A percentile compares a stretch with the other conserved stretches of the same genome.
Conservation (phyloP, 768 basidiomycete genomes). For the Mycena vitilis region DNA sequence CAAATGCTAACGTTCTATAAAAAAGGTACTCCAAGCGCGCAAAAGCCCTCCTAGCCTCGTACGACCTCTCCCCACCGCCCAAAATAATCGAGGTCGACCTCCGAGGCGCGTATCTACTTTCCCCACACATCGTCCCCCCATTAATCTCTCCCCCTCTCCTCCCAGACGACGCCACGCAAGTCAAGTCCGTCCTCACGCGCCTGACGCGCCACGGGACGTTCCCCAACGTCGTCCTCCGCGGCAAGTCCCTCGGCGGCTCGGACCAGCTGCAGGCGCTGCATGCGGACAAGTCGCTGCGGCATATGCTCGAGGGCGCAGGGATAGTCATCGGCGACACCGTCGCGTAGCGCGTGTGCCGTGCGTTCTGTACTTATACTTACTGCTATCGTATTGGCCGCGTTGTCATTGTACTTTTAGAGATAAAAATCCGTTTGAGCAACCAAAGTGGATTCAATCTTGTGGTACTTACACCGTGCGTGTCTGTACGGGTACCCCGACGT, state of each 20-base stretch:
- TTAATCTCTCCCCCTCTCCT: constrained; percentile 10
- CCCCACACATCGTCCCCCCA: constrained; percentile 1
- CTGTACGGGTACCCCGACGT: too few relatives aligned
- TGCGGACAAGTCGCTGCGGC: constrained; percentile 54
- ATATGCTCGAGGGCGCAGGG: constrained; percentile 61
- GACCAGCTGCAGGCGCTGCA: constrained; percentile 70
- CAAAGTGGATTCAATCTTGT: too few relatives aligned
- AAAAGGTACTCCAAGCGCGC: constrained; percentile 68
- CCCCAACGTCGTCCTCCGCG: constrained; percentile 78
- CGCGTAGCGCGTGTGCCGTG: constrained; percentile 2
- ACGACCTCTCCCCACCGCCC: constrained; percentile 72
- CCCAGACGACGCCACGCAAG: constrained; percentile 68
- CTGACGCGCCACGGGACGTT: constrained; percentile 78
- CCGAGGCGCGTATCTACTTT: constrained; percentile 58
- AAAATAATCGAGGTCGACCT: constrained; percentile 82
- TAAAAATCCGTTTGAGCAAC: background rate
- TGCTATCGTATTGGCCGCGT: constrained; percentile 8
- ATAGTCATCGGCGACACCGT: constrained; percentile 46
- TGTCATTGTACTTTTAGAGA: constrained; percentile 27
- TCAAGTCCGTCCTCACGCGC: constrained; percentile 75
- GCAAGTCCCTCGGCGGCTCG: constrained; percentile 73
- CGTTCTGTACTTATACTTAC: constrained; percentile 32
- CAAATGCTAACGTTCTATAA: constrained; percentile 8
- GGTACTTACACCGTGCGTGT: too few relatives aligned
- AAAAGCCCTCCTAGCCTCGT: constrained; percentile 70